These are phyloP conservation scores for Alternaria consortialis DNA, from an alignment of 2,329 filamentous ascomycete genomes.

Conservation along the genomic window DNA sequence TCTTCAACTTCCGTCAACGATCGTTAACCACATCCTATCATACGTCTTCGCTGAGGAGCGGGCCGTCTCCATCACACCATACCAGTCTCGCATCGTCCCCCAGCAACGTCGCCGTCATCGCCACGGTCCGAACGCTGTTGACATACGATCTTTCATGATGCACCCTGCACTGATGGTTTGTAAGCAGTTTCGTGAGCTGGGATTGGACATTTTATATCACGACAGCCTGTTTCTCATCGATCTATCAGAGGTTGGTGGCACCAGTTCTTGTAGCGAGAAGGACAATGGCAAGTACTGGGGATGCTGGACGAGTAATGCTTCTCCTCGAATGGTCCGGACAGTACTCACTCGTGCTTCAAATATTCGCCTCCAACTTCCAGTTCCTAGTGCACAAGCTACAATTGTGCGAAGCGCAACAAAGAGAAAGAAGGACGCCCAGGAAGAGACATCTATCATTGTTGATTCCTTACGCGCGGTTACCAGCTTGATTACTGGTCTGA, in stretches of 20 bases:
- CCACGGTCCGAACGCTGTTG: slow-evolving; percentile 28
- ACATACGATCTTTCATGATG: slow-evolving; percentile 29
- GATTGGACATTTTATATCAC: slow-evolving; percentile 31
- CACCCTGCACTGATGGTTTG: slow-evolving; percentile 13
- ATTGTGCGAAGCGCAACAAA: slow-evolving; percentile 28
- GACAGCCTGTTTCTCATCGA: slow-evolving; percentile 35
- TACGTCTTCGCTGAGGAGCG: slow-evolving; percentile 30
- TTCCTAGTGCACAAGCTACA: slow-evolving; percentile 30
- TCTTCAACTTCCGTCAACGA: slow-evolving; percentile 23
- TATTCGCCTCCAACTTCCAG: slow-evolving; percentile 34
- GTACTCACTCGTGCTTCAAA: slow-evolving; percentile 28
- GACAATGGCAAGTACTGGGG: slow-evolving; percentile 26
- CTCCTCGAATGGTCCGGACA: slow-evolving; percentile 28
- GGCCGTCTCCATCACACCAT: slow-evolving; percentile 23
- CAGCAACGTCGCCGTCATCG: slow-evolving; percentile 28
- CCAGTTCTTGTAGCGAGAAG: slow-evolving; percentile 18
- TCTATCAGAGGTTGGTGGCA: slow-evolving; percentile 27
- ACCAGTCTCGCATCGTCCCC: slow-evolving; percentile 20
- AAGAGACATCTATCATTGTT: slow-evolving; percentile 26
- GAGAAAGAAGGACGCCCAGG: slow-evolving; percentile 33
- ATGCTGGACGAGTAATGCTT: slow-evolving; percentile 29
- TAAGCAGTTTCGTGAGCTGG: slow-evolving; percentile 4
- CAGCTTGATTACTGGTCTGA: slow-evolving; percentile 15
- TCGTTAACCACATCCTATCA: slow-evolving; percentile 31
- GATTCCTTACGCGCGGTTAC: slow-evolving; percentile 30